Evolutionary conservation across 1,284 basidiomycete species (phyloP).

Genomic region (Pseudozyma thailandica): DNA sequence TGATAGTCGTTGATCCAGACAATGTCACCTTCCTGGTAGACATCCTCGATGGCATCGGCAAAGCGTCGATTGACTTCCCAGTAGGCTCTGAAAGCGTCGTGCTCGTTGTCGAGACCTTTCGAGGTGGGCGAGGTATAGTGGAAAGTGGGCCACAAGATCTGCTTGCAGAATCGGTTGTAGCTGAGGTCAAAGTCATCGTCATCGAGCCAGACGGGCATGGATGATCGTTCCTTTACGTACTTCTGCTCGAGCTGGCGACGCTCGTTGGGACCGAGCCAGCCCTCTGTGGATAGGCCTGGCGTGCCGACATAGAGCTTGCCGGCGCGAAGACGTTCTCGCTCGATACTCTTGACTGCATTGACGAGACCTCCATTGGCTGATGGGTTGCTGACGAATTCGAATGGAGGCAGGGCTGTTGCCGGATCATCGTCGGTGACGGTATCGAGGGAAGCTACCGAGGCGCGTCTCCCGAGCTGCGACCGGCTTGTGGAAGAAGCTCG

Average conservation of each 20-base stretch:
- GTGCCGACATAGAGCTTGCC: constrained; percentile 65
- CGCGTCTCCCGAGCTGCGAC: constrained; percentile 37
- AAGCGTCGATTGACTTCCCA: constrained; percentile 84
- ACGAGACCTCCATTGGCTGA: constrained; percentile 66
- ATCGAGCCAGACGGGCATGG: constrained; percentile 81
- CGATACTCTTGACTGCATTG: constrained; percentile 64
- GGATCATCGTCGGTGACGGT: constrained; percentile 32
- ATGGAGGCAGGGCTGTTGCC: constrained; percentile 38
- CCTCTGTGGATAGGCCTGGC: constrained; percentile 57
- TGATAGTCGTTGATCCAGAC: constrained; percentile 74
- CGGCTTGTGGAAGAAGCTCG: constrained; percentile 40
- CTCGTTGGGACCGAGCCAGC: constrained; percentile 53
- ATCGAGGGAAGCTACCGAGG: constrained; percentile 50
- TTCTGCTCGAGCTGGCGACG: constrained; percentile 74
- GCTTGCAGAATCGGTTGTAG: constrained; percentile 89
- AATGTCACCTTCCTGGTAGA: constrained; percentile 83
- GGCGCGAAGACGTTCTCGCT: constrained; percentile 49
- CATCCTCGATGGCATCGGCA: constrained; percentile 78
- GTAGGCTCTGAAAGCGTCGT: constrained; percentile 79
- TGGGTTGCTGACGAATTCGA: constrained; percentile 63
- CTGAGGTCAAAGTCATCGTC: constrained; percentile 74
- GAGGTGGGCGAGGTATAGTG: constrained; percentile 87
- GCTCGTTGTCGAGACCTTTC: constrained; percentile 82
- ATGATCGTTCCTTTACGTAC: constrained; percentile 74
- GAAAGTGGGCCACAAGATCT: constrained; percentile 87